A percentile compares a stretch with the other conserved stretches of the same genome.
phyloP scores from a whole-genome alignment of 106 monocot genomes.

The Cymbidium sinense region DNA sequence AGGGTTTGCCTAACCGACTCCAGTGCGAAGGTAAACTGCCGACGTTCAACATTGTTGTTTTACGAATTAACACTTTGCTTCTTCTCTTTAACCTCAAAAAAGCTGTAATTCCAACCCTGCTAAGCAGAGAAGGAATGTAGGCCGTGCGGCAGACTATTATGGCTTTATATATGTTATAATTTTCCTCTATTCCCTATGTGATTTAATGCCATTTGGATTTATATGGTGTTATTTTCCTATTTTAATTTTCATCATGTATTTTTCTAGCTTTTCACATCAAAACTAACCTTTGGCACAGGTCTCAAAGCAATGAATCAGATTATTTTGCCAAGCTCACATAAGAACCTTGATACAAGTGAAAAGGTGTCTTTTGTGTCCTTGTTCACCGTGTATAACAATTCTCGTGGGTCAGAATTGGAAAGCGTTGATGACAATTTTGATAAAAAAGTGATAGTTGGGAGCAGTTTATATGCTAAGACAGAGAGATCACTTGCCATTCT shows the following conservation, averaged over 20 bases:
- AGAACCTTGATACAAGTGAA: conserved; percentile 7
- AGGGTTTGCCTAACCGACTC: conserved; percentile 73
- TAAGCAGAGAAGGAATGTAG: neutral
- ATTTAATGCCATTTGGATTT: neutral
- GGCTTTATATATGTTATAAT: neutral
- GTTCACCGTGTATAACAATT: conserved; percentile 46
- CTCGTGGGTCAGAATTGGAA: neutral
- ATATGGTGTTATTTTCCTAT: neutral
- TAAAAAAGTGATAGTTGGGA: conserved; percentile 33
- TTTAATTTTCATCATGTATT: neutral
- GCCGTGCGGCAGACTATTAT: neutral
- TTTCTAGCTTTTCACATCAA: neutral
- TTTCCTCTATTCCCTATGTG: neutral
- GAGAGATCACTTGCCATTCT: conserved; percentile 51
- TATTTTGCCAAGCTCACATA: conserved; percentile 2
- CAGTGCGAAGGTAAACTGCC: conserved; percentile 62
- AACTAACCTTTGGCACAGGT: conserved; percentile 29
- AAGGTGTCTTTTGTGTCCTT: conserved; percentile 76
- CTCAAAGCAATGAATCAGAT: conserved; percentile 51
- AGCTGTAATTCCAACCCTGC: neutral
- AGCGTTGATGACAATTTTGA: neutral
- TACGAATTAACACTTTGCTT: neutral
- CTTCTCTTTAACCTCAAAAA: neutral
- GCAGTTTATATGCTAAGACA: conserved; percentile 28
- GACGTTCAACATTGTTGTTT: neutral